Evolutionary conservation across 176 grass and related monocot genomes (phyloP), one percentile per base, ranked within the genome.

Genomic region (Bonia amplexicaulis): DNA sequence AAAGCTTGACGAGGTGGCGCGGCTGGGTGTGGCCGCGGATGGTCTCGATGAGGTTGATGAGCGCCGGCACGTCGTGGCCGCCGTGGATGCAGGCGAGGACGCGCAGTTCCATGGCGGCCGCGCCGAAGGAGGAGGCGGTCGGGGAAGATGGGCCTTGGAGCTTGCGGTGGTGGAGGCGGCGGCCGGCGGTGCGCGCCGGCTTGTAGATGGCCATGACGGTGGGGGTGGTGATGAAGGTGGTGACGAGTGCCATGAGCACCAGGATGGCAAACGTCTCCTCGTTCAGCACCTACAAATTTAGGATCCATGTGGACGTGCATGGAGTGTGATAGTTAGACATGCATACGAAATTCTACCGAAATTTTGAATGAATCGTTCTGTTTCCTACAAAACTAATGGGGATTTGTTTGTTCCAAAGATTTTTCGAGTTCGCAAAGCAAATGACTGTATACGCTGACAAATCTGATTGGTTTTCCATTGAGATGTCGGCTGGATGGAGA

Each of bases 191-290:
- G 2, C 95, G 92, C 31, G 95, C 93, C 2, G 93, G 92, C 85
- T 95, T 97, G 89, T 97, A 95, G 82, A 95, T 87, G 53, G 89
- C 90, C 92, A 95, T 95, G 15, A 95, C 89, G 0, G 85, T 87
- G 0, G 95, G 95, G 31, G 95, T 97, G 25, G 93, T 95, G 82
- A 98, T 86, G 89, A 95, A 95, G 26, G 95, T 98, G 46, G 93
- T 95, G 27, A 95, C 87, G 47, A 98, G 89, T 37, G 95, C 93
- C 95, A 95, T 98, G 0, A 95, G 75, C 47, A 98, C 93, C 66
- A 98, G 71, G 81, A 98, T 93, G 23, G 95, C 91, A 9, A 98
- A 98, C 1, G 80, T 90, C 80, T 98, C 93, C 44, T 98, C 95
- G 66, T 95, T 93, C 9, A 98, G 66, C 11, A 98, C 93, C 95